Evolutionary conservation across 306 rosid species (phyloP).

Genomic region (Cucurbita moschata): DNA sequence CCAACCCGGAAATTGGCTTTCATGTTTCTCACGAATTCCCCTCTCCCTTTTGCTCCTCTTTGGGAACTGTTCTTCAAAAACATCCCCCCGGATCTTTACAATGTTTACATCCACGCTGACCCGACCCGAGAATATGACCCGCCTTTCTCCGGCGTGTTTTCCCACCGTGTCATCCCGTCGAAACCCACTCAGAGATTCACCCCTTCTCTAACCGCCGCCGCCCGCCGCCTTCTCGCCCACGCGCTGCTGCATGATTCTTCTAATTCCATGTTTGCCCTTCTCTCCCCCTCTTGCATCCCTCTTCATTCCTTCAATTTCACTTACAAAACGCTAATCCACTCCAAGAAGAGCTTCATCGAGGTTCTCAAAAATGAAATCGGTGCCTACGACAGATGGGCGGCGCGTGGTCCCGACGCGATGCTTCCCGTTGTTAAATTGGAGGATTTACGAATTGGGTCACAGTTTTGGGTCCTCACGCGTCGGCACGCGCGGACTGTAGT

Average conservation of each 20-base stretch:
- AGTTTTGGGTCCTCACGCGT: conserved; percentile 59
- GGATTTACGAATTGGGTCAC: conserved; percentile 58
- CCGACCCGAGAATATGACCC: conserved; percentile 27
- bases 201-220: conserved; percentile 35
- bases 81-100: conserved; percentile 21
- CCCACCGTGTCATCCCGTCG: conserved; percentile 33
- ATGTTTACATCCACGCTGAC: conserved; percentile 58
- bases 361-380: conserved; percentile 27
- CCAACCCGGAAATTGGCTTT: conserved; percentile 39
- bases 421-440: conserved; percentile 40
- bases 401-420: conserved; percentile 50
- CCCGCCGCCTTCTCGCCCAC: conserved; percentile 44
- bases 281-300: conserved; percentile 52
- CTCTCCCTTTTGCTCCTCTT: conserved; percentile 51
- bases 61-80: conserved; percentile 46
- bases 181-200: conserved; percentile 25
- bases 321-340: conserved; percentile 16
- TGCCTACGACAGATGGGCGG: conserved; percentile 41
- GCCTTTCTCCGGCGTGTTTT: conserved; percentile 44
- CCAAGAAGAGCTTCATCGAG: conserved; percentile 55
- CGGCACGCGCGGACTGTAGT: conserved; percentile 48
- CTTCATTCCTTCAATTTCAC: conserved; percentile 56
- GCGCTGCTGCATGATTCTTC: conserved; percentile 39
- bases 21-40: conserved; percentile 44
- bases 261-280: conserved; percentile 43